Conservation (phyloP, 2,329 filamentous ascomycete species). For the Fusarium sp. region DNA sequence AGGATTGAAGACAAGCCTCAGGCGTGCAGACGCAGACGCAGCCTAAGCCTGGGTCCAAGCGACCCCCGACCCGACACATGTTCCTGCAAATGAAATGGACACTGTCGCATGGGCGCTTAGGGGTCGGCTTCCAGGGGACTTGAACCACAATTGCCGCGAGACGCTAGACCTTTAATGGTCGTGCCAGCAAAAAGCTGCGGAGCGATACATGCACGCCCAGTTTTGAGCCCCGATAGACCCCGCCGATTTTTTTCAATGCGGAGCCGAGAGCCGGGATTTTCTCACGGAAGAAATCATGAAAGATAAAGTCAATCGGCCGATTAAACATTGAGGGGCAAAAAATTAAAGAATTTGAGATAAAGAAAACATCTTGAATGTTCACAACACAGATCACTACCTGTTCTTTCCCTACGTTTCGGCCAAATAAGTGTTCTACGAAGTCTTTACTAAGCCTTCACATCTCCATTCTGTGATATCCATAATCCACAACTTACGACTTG, state of each 20-base stretch:
- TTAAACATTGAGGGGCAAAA: not conserved
- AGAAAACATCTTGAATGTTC: not conserved
- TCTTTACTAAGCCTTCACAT: conserved; percentile 4
- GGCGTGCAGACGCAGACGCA: conserved; percentile 21
- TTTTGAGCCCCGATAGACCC: conserved; percentile 21
- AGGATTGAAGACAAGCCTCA: conserved; percentile 34
- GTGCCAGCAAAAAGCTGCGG: conserved; percentile 11
- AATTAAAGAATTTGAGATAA: not conserved
- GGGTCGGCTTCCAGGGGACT: conserved; percentile 17
- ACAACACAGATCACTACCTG: not conserved
- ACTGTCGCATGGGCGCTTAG: conserved; percentile 42
- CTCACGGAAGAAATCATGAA: conserved; percentile 37
- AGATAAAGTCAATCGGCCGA: conserved; percentile 16
- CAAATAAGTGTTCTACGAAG: not conserved
- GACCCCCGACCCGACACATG: conserved; percentile 10
- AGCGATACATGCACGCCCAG: conserved; percentile 41
- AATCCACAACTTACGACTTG: conserved; percentile 17
- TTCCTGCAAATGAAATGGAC: conserved; percentile 42
- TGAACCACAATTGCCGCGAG: conserved; percentile 34
- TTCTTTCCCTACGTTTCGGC: not conserved
- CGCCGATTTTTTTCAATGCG: conserved; percentile 33
- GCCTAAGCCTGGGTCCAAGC: conserved; percentile 25
- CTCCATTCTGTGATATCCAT: conserved; percentile 11
- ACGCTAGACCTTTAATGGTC: conserved; percentile 40
- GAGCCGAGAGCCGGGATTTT: conserved; percentile 41